Base-by-base conservation (phyloP, 2,329 filamentous ascomycete genomes). In the Penicillium sp. region DNA sequence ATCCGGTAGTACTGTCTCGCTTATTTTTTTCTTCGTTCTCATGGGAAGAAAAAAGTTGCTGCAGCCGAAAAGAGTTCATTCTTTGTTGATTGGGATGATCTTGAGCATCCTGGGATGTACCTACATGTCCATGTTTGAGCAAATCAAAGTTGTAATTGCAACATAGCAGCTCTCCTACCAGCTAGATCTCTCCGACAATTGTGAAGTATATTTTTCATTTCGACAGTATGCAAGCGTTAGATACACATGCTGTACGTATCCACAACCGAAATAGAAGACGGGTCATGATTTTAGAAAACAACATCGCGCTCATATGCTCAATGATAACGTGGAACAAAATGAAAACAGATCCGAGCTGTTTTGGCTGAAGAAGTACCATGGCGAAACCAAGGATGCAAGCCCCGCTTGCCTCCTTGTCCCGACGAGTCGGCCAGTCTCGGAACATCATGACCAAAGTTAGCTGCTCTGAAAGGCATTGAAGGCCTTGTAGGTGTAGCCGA, bases 401-500 rank as follows among this genome's bases (percentile, higher is more conserved):
- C 66, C 62, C 41, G 66, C 66, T 62, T 60, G 65, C 62, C 56
- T 57, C 59, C 52, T 35, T 52, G 18, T 48, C 40, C 29, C 28
- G 22, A 3, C 19, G 5, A 27, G 13, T 30, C 29, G 30, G 19
- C 40, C 53, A 55, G 48, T 42, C 39, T 57, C 52, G 50, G 49
- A 59, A 46, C 53, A 49, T 54, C 41, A 54, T 37, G 52, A 30
- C 44, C 44, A 54, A 46, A 46, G 55, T 58, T 66, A 73, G 42
- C 56, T 72, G 40, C 52, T 64, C 57, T 75, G 72, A 73, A 84
- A 84, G 49, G 80, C 83, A 70, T 85, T 84, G 72, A 99, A 99
- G 54, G 93, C 88, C 82, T 97, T 99, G 78, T 96, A 99, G 8
- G 93, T 95, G 72, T 95, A 95, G 30, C 89, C 89, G 63, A 95